A percentile compares a stretch with the other conserved stretches of the same genome.
Conservation (phyloP, 805 yeast species). For the Schwanniomyces occidentalis region DNA sequence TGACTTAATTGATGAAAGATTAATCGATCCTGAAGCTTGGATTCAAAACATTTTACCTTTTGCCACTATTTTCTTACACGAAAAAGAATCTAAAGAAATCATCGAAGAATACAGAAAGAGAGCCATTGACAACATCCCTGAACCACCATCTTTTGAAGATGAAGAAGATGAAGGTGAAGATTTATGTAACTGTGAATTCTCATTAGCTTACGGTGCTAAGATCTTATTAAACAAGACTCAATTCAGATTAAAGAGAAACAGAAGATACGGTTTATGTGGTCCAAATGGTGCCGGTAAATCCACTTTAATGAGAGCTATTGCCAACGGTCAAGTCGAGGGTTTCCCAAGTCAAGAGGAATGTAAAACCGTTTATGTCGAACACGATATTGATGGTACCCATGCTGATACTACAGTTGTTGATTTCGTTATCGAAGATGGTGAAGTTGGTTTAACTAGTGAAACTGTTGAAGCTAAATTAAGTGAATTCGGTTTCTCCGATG, state of each 20-base stretch:
- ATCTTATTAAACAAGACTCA: conserved; percentile 99
- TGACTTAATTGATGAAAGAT: conserved; percentile 97
- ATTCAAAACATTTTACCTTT: conserved; percentile 83
- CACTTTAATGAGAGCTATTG: conserved; percentile 89
- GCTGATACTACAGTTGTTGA: conserved; percentile 94
- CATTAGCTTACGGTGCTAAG: conserved; percentile 99
- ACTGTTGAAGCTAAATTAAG: conserved; percentile 70
- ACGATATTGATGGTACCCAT: conserved; percentile 97
- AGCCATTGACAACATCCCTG: conserved; percentile 98
- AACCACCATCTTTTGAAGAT: conserved; percentile 93
- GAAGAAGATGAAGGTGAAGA: conserved; percentile 99
- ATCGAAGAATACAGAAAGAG: conserved; percentile 94
- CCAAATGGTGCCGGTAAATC: conserved; percentile 57
- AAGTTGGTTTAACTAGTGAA: conserved; percentile 69
- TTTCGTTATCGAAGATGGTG: conserved; percentile 84
- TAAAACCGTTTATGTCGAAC: conserved; percentile 99
- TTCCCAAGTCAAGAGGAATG: conserved; percentile 99
- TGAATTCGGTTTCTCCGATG: conserved; percentile 92
- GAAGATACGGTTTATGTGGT: conserved; percentile 96
- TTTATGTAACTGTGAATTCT: conserved; percentile 99
- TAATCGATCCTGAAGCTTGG: conserved; percentile 90
- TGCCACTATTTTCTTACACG: conserved; percentile 95
- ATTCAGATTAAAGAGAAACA: conserved; percentile 97
- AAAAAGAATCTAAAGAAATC: conserved; percentile 78
- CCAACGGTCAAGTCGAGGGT: conserved; percentile 98